Conservation (phyloP, 2,329 filamentous ascomycete species). For the Arthrobotrys conoides region DNA sequence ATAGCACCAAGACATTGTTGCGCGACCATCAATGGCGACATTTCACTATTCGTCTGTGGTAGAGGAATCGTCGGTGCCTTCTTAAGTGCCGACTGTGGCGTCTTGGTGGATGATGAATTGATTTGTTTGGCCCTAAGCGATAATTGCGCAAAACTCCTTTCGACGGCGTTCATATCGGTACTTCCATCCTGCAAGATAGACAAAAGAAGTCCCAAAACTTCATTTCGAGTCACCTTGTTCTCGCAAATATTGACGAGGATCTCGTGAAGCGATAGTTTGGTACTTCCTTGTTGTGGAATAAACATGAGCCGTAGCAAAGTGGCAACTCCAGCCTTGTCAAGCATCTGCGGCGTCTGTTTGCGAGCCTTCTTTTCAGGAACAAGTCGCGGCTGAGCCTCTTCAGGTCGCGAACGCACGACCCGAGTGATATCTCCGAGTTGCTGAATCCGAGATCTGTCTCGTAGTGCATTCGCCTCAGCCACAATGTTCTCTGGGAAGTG, state of each 20-base stretch:
- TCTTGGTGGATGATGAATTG: constrained; percentile 40
- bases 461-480: constrained; percentile 83
- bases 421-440: constrained; percentile 70
- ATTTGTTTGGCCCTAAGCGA: constrained; percentile 87
- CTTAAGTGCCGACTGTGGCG: constrained; percentile 72
- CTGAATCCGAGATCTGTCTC: constrained; percentile 72
- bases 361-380: constrained; percentile 76
- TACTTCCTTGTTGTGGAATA: constrained; percentile 88
- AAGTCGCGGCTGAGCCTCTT: constrained; percentile 68
- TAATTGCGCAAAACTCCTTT: constrained; percentile 93
- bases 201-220: constrained; percentile 91
- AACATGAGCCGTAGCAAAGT: constrained; percentile 99
- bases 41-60: constrained; percentile 80
- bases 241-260: constrained; percentile 93
- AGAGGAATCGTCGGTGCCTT: constrained; percentile 77
- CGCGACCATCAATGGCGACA: constrained; percentile 93
- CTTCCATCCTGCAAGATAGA: constrained; percentile 97
- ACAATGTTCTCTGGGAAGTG: constrained; percentile 87
- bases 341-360: constrained; percentile 91
- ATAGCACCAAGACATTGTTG: constrained; percentile 93
- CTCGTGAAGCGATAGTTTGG: constrained; percentile 84
- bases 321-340: constrained; percentile 94
- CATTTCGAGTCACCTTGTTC: constrained; percentile 94
- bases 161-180: constrained; percentile 90
- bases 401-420: constrained; percentile 65